A percentile compares a stretch with the other conserved stretches of the same genome.
phyloP scores from a whole-genome alignment of 169 alveolate genomes.

The Plasmodium gonderi region DNA sequence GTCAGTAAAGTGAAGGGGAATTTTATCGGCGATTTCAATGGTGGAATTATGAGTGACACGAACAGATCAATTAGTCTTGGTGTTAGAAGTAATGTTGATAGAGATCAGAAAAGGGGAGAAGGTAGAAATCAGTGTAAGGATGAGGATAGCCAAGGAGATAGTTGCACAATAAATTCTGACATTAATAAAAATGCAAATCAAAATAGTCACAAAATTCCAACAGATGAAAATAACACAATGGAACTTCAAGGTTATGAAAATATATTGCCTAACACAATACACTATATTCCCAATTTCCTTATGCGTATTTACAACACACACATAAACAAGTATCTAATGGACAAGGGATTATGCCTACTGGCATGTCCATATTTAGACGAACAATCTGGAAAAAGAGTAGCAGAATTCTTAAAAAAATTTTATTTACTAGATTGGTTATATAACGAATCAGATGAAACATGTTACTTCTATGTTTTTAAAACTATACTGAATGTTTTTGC shows the following conservation, averaged over 20 bases:
- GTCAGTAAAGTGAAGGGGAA: not conserved
- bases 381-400: conserved; percentile 32
- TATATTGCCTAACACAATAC: not conserved
- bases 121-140: not conserved
- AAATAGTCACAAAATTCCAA: not conserved
- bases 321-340: conserved; percentile 17
- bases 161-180: not conserved
- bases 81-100: not conserved
- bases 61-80: not conserved
- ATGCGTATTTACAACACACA: conserved; percentile 28
- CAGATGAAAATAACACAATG: not conserved
- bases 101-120: not conserved
- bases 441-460: conserved; percentile 41
- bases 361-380: conserved; percentile 64
- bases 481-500: conserved; percentile 34
- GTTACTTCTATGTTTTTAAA: conserved; percentile 47
- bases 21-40: not conserved
- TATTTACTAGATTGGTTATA: conserved; percentile 52
- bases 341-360: conserved; percentile 17
- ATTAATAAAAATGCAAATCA: not conserved
- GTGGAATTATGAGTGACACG: not conserved
- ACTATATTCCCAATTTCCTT: conserved; percentile 7
- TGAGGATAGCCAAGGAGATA: not conserved
- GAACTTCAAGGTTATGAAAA: not conserved
- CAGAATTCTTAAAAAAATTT: conserved; percentile 42